Base-by-base conservation (phyloP, 1,284 basidiomycete genomes). In the Pascua guehoae region DNA sequence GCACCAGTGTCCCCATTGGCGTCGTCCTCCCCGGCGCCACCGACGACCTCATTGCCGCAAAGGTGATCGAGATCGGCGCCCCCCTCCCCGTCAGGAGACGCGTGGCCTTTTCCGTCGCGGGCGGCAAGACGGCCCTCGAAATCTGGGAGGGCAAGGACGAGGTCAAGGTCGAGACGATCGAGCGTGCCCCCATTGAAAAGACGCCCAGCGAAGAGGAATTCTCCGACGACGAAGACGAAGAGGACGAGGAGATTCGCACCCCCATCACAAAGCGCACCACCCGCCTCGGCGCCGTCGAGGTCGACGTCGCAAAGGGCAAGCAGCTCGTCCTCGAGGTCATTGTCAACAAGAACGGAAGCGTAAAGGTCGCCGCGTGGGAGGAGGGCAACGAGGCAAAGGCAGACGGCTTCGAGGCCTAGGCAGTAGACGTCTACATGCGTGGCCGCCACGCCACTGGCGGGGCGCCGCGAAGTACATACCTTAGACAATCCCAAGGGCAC, bases 71-170 rank as follows among this genome's bases (percentile, higher is more conserved):
- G 41, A 82, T 83, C 58, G 88, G 89, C 67, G 91, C 91, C 0
- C 85, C 88, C 0, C 79, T 95, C 12, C 93, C 94, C 41, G 85
- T 84, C 39, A 81, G 92, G 58, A 80, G 93, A 51, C 81, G 81
- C 7, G 81, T 89, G 49, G 80, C 84, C 15, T 81, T 96, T 65
- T 85, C 87, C n/a, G 84, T 88, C 32, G 81, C 82, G 40, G 75
- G 86, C 8, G 74, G 74, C 45, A 79, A 77, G 53, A 81, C 91
- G 48, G 85, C 84, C 14, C 82, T 95, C 60, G 90, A 94, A 75
- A 78, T 98, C 44, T 93, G 89, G 86, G 90, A 98, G 76, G 89
- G 88, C 47, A 84, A 85, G 62, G 87, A 91, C 67, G 84, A 83
- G 12, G 82, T 97, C 69, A 86, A 88, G 67, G 79, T 90, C 17